Conservation (phyloP, 169 alveolate genomes). For the Plasmodium gonderi region DNA sequence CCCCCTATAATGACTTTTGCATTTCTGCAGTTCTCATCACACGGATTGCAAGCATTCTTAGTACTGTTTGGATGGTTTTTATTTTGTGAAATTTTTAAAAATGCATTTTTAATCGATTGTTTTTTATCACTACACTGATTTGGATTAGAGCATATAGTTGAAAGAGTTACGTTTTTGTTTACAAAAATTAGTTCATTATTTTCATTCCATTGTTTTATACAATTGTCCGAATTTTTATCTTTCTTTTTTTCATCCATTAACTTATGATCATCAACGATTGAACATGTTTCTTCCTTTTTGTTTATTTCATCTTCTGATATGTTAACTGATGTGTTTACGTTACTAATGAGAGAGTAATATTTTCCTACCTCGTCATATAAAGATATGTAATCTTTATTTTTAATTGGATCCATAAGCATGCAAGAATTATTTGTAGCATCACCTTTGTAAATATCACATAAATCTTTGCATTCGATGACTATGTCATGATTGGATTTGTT, state of each 20-base stretch:
- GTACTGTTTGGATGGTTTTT: background rate
- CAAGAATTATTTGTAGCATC: background rate
- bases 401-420: background rate
- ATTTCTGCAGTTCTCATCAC: background rate
- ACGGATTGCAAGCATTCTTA: background rate
- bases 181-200: background rate
- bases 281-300: background rate
- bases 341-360: background rate
- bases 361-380: slow-evolving; percentile 1
- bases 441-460: background rate
- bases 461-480: background rate
- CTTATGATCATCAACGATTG: background rate
- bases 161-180: background rate
- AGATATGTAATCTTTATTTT: background rate
- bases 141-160: background rate
- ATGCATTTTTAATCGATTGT: background rate
- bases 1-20: background rate
- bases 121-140: background rate
- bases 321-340: background rate
- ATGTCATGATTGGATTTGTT: background rate
- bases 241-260: background rate
- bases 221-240: background rate
- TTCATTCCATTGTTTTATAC: background rate
- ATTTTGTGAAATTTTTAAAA: background rate
- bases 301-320: background rate